Conservation (phyloP, 164 flowering plant genomes). For the Liquidambar formosana region DNA sequence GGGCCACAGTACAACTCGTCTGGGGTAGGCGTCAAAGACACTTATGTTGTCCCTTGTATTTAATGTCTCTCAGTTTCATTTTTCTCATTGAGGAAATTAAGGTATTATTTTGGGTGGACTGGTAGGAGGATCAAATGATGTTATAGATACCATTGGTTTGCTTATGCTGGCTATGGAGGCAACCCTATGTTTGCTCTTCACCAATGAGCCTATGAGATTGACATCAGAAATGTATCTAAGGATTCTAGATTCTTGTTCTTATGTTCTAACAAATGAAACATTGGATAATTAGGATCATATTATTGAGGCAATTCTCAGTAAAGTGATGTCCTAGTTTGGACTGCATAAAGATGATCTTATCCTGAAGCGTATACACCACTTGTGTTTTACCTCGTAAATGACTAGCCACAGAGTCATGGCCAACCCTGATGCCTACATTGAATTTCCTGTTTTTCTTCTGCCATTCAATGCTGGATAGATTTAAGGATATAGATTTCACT, state of each 20-base stretch:
- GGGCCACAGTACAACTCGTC: slow-evolving; percentile 71
- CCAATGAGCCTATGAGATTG: background rate
- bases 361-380: background rate
- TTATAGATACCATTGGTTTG: background rate
- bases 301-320: too few relatives aligned
- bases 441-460: background rate
- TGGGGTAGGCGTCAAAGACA: slow-evolving; percentile 62
- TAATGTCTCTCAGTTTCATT: background rate
- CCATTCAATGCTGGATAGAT: background rate
- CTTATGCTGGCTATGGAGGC: background rate
- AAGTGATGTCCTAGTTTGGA: too few relatives aligned
- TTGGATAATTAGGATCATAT: too few relatives aligned
- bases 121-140: background rate
- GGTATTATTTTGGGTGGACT: too few relatives aligned
- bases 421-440: background rate
- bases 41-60: background rate
- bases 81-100: background rate
- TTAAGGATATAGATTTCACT: background rate
- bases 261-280: too few relatives aligned
- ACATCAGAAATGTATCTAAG: background rate
- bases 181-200: background rate
- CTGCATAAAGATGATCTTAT: background rate
- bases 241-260: too few relatives aligned
- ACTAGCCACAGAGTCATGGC: background rate
- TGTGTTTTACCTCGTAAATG: background rate